Evolutionary conservation across 2,329 filamentous ascomycete species (phyloP), one percentile per base, ranked within the genome.

Genomic region (Graphium sp.): DNA sequence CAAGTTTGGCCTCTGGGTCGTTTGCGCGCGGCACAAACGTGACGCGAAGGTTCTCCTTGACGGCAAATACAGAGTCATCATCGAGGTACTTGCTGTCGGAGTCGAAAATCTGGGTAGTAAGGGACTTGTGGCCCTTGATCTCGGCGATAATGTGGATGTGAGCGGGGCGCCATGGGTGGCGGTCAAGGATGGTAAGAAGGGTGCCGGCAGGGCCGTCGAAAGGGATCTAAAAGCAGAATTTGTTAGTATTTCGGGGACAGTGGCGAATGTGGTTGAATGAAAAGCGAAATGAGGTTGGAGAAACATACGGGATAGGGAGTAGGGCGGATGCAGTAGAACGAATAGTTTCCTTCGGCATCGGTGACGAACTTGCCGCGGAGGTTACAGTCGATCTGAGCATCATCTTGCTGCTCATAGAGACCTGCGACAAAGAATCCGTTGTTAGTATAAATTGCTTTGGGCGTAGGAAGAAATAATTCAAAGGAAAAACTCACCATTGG

Each of bases 101-200:
- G 46, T 83, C 77, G 44, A 83, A 87, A 31, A 89, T 72, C 47
- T 89, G 80, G 2, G 62, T 65, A 0, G 74, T 77, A 26, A 91
- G 62, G 0, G 74, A 59, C 41, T 71, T 76, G 55, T 75, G 73
- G 6, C 64, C 65, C 2, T 64, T 57, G 9, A 60, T 56, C 17
- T 60, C 58, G 27, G 57, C 60, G 45, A 68, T 62, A 38, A 73
- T 60, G 42, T 74, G 68, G 27, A 74, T 62, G 39, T 74, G 68
- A 4, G 66, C 67, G 2, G 68, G 68, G 10, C 68, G 55, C 45
- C 54, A 67, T 10, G 62, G 55, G 36, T 67, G 62, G 18, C 68
- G 57, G 37, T 69, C 67, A 35, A 73, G 55, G 18, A 68, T 40
- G 9, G 46, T 37, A 11, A 74, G 54, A 9, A 74, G 46, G 31